Evolutionary conservation across 2,329 filamentous ascomycete species (phyloP), one percentile per base, ranked within the genome.

Genomic region (Clonostachys rhizophaga): DNA sequence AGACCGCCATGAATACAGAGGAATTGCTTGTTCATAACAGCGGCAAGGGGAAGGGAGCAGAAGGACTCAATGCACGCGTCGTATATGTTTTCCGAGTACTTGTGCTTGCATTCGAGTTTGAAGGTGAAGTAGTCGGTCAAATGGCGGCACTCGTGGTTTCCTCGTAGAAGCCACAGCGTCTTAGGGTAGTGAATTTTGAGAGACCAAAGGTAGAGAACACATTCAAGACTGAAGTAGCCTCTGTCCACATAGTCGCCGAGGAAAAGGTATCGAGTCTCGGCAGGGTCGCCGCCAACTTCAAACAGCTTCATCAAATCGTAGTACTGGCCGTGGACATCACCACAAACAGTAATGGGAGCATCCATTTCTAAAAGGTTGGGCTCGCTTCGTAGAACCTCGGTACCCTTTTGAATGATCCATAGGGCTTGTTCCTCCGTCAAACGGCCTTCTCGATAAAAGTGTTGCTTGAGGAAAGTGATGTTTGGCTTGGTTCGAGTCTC

Each of bases 21-120:
- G 70, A 99, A 99, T 69, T 99, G 94, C 78, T 99, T 99, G 81
- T 99, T 99, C 94, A 99, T 99, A 56, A 99, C 86, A 30, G 94
- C 94, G 48, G 94, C 94, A 58, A 99, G 76, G 33, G 94, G 94
- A 53, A 99, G 75, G 54, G 87, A 80, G 73, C 94, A 99, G 78
- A 99, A 99, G 1, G 94, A 95, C 55, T 99, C 92, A 83, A 96
- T 95, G 73, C 94, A 97, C 48, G 94, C 92, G 62, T 99, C 92
- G 67, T 99, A 99, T 50, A 99, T 81, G 54, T 81, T 81, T 72
- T 97, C 94, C 34, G 90, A 96, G 72, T 99, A 99, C 70, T 99
- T 99, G 81, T 99, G 94, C 75, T 96, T 96, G 79, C 94, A 99
- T 70, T 99, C 94, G 49, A 99, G 84, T 78, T 99, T 97, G 78